Conservation (phyloP, 2,329 filamentous ascomycete species). For the Xylariaceae sp. region DNA sequence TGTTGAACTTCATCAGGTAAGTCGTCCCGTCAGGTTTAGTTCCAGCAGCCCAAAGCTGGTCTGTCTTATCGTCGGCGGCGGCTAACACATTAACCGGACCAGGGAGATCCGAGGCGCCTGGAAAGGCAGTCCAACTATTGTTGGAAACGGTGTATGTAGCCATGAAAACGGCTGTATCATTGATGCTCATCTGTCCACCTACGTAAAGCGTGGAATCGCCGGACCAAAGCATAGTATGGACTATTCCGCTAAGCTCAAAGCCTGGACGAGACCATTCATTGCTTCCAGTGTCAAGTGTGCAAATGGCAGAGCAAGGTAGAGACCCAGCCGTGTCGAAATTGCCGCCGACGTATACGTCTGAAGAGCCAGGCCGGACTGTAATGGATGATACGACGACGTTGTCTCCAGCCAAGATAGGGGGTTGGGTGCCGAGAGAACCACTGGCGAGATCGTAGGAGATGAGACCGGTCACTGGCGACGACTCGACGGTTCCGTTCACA, state of each 20-base stretch:
- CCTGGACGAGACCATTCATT: slow-evolving; percentile 79
- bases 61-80: slow-evolving; percentile 64
- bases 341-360: slow-evolving; percentile 80
- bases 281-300: slow-evolving; percentile 64
- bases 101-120: slow-evolving; percentile 61
- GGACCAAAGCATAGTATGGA: slow-evolving; percentile 70
- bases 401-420: slow-evolving; percentile 65
- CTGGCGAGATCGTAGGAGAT: slow-evolving; percentile 70
- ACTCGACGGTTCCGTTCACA: slow-evolving; percentile 64
- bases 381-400: slow-evolving; percentile 72
- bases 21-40: slow-evolving; percentile 54
- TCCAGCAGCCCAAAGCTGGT: slow-evolving; percentile 78
- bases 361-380: slow-evolving; percentile 60
- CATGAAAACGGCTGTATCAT: slow-evolving; percentile 59
- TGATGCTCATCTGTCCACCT: slow-evolving; percentile 68
- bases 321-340: slow-evolving; percentile 78
- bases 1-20: slow-evolving; percentile 80
- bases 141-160: slow-evolving; percentile 66
- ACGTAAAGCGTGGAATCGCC: slow-evolving; percentile 66
- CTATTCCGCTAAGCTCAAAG: slow-evolving; percentile 62
- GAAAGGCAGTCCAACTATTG: slow-evolving; percentile 59
- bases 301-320: slow-evolving; percentile 75
- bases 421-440: slow-evolving; percentile 62
- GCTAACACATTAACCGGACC: slow-evolving; percentile 75
- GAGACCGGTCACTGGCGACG: slow-evolving; percentile 62